Evolutionary conservation across 345 rosid species (phyloP), one percentile per base, ranked within the genome.

Genomic region (Dipteronia dyeriana): DNA sequence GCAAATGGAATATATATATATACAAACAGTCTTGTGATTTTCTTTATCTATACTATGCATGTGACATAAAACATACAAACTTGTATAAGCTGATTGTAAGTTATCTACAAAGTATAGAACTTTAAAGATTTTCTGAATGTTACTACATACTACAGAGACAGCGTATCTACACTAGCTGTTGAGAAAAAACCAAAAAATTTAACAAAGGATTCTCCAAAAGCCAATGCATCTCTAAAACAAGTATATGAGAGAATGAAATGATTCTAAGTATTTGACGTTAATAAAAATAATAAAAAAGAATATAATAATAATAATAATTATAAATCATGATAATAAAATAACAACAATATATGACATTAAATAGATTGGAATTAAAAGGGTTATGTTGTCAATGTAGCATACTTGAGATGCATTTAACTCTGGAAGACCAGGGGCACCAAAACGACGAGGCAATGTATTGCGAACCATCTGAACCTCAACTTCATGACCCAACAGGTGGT

Each of bases 391-490:
- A 59, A 26, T 57, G 77, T 68, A 69, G 25, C 68, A 75, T 86
- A 96, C 99, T 85, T 97, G 99, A 82, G 99, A 97, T 79, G 99
- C 99, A 87, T 97, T 97, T 77, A 97, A 88, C 76, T 97, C 98
- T 60, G 99, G 99, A 85, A 94, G 96, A 81, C 99, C 99, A 82
- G 97, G 99, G 31, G 98, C 98, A 77, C 98, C 98, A 87, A 94
- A 92, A 41, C 98, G 97, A 19, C 99, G 93, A 63, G 98, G 99
- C 75, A 94, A 80, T 5, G 98, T 73, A 82, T 91, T 97, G 29
- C 97, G 95, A 76, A 97, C 96, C 89, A 90, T 92, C 85, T 97
- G 98, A 80, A 85, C 91, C 90, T 97, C 99, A 82, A 97, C 97
- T 77, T 97, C 99, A 78, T 97, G 99, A 70, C 99, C 99, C 87